Conservation (phyloP, 164 flowering plant genomes). For the Macadamia tetraphylla region DNA sequence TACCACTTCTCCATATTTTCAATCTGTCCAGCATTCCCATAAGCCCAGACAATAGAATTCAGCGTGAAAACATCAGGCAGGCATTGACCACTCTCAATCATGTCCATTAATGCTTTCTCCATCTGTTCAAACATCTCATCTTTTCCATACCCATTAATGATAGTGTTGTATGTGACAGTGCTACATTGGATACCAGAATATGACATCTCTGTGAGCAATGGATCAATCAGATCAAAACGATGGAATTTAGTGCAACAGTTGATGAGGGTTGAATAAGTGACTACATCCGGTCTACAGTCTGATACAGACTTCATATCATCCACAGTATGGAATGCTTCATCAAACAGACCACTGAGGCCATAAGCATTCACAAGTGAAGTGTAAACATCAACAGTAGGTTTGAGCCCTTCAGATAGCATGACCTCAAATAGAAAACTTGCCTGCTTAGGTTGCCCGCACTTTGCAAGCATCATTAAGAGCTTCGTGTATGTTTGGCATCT, state of each 20-base stretch:
- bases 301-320: slow-evolving; percentile 66
- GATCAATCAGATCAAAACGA: slow-evolving; percentile 50
- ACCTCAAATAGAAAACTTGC: slow-evolving; percentile 69
- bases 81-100: slow-evolving; percentile 58
- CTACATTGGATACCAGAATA: slow-evolving; percentile 52
- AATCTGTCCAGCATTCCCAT: slow-evolving; percentile 57
- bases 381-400: slow-evolving; percentile 72
- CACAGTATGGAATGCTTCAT: slow-evolving; percentile 48
- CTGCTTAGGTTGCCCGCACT: slow-evolving; percentile 55
- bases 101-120: slow-evolving; percentile 55
- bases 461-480: slow-evolving; percentile 78
- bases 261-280: slow-evolving; percentile 63
- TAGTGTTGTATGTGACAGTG: slow-evolving; percentile 64
- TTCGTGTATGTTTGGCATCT: slow-evolving; percentile 76
- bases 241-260: slow-evolving; percentile 43
- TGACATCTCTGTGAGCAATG: slow-evolving; percentile 62
- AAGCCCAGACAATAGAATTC: slow-evolving; percentile 69
- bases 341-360: slow-evolving; percentile 61
- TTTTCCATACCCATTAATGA: slow-evolving; percentile 95
- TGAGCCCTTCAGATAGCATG: slow-evolving; percentile 63
- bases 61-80: slow-evolving; percentile 71
- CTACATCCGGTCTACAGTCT: slow-evolving; percentile 75
- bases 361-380: slow-evolving; percentile 79
- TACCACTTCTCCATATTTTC: slow-evolving; percentile 82
- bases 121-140: slow-evolving; percentile 67